Base-by-base conservation (phyloP, 805 yeast species). In the Tanozyma kutaoensis region DNA sequence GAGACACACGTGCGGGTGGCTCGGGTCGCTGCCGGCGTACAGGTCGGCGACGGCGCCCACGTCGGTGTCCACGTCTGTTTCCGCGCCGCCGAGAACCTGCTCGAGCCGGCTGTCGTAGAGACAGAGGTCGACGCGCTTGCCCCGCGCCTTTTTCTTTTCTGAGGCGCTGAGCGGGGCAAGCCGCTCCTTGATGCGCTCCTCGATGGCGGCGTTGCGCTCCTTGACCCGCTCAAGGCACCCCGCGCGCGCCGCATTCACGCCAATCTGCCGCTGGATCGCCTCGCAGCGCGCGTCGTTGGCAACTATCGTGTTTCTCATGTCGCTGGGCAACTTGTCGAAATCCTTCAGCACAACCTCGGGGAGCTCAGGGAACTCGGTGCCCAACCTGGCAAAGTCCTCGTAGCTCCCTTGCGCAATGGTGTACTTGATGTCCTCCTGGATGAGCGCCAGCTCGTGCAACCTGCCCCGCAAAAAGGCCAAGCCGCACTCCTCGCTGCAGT, bases 401-500 rank as follows among this genome's bases (percentile, higher is more conserved):
- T 33, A 40, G 25, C 29, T 34, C 12, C 39, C 44, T 40, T 39
- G 45, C 21, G 32, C 37, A 25, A 50, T 41, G 27, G 43, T 39
- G 21, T 34, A 44, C 27, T 46, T 55, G 23, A 46, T 42, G 16
- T 36, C 48, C 8, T 22, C 36, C 11, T 26, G 24, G n/a, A 30
- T 29, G 28, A 46, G 29, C 14, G 42, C 34, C 5, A 35, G 33
- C 5, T 30, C 35, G 19, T 50, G 20, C 15, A 64, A 30, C 23
- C 41, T 32, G 14, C 37, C 33, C 24, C 38, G 42, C 49, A 69
- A 52, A 35, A 49, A 76, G 32, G 25, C 43, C 27, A 20, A 29
- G 4, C 93, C 95, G 48, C 86, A 94, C 15, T 68, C 79, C 13
- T 62, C 64, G 11, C 71, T 52, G 45, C 96, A 85, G 45, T 79